Percentiles rank a stretch among this genome's conserved stretches.
Conservation (phyloP, 306 rosid genomes). For the Canavalia gladiata region DNA sequence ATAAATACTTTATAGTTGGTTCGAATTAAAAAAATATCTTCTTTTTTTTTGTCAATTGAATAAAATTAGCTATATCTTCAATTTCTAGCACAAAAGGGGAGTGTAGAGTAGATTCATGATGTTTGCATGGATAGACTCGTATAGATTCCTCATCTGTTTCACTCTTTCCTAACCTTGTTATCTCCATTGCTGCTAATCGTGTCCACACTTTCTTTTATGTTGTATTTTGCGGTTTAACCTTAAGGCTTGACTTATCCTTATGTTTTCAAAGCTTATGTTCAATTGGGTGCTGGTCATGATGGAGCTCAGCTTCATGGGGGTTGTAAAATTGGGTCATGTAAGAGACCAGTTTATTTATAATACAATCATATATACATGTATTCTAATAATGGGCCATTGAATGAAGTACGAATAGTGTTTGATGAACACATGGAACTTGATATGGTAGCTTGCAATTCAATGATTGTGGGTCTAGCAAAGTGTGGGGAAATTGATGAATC, state of each 20-base stretch:
- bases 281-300: conserved; percentile 60
- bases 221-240: conserved; percentile 64
- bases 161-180: neutral
- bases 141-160: conserved; percentile 15
- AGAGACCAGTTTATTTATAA: conserved; percentile 67
- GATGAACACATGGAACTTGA: conserved; percentile 61
- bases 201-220: conserved; percentile 77
- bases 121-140: neutral
- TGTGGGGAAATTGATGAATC: conserved; percentile 75
- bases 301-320: conserved; percentile 93
- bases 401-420: conserved; percentile 69
- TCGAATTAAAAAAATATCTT: too few species aligned
- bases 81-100: neutral
- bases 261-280: conserved; percentile 84
- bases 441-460: conserved; percentile 80
- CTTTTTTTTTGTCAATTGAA: too few species aligned
- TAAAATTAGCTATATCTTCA: neutral
- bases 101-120: conserved; percentile 3
- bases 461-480: conserved; percentile 82
- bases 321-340: conserved; percentile 68
- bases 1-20: neutral
- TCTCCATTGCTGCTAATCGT: conserved; percentile 66
- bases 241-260: conserved; percentile 81
- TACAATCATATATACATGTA: conserved; percentile 74
- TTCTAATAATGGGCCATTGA: conserved; percentile 70